Percentiles rank a stretch among this genome's conserved stretches.
Conservation (phyloP, 2,329 filamentous ascomycete species). For the Penicillium sp. region DNA sequence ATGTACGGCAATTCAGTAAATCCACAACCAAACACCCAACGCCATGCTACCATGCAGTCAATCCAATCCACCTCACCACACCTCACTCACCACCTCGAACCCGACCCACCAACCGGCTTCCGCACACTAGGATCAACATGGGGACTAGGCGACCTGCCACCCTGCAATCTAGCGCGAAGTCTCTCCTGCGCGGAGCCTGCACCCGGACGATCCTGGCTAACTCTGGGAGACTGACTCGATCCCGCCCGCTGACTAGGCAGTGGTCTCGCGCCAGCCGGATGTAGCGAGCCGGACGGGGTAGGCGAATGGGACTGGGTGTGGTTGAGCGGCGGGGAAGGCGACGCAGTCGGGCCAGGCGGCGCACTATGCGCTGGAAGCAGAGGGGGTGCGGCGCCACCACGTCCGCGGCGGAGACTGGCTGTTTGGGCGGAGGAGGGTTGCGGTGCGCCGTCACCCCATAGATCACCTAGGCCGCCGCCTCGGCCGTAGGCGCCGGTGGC, state of each 20-base stretch:
- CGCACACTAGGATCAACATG: slow-evolving; percentile 36
- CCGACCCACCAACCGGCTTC: slow-evolving; percentile 37
- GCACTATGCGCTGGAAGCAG: slow-evolving; percentile 28
- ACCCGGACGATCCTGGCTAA: slow-evolving; percentile 33
- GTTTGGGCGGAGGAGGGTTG: slow-evolving; percentile 39
- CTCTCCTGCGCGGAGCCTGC: slow-evolving; percentile 71
- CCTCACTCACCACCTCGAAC: slow-evolving; percentile 21
- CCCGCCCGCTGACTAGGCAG: slow-evolving; percentile 74
- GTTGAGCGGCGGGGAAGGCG: slow-evolving; percentile 19
- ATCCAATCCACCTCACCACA: background rate
- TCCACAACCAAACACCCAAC: slow-evolving; percentile 19
- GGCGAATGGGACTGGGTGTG: slow-evolving; percentile 32
- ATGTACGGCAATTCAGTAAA: slow-evolving; percentile 5
- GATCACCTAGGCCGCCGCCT: slow-evolving; percentile 57
- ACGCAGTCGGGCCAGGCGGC: slow-evolving; percentile 22
- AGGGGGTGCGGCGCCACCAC: slow-evolving; percentile 30
- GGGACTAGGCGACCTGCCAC: slow-evolving; percentile 44
- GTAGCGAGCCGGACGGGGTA: slow-evolving; percentile 23
- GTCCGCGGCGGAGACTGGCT: slow-evolving; percentile 43
- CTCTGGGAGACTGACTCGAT: slow-evolving; percentile 67
- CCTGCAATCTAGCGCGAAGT: slow-evolving; percentile 78
- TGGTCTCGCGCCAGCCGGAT: slow-evolving; percentile 55
- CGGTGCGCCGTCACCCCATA: slow-evolving; percentile 56
- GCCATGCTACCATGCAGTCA: slow-evolving; percentile 24
- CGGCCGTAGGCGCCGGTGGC: slow-evolving; percentile 32